Evolutionary conservation across 1,284 basidiomycete genomes (phyloP), one percentile per base, ranked within the genome.

Genomic region (Naganishia albida): DNA sequence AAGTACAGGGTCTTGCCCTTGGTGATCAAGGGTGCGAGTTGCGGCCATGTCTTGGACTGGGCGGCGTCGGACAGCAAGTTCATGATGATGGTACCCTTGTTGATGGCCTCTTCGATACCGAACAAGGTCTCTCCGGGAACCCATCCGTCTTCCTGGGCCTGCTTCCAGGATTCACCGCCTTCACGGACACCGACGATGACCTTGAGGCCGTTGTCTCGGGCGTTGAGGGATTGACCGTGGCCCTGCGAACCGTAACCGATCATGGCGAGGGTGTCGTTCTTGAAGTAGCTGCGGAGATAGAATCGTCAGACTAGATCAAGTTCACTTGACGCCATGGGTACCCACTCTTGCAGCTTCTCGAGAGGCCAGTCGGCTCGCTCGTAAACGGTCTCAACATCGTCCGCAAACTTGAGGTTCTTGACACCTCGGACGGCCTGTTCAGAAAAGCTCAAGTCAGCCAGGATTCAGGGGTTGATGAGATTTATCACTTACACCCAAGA

Each of bases 1-100:
- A 99, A 99, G 88, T 99, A 98, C 72, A 99, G 88, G 26, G 96
- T 99, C 86, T 99, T 98, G 82, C 92, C 94, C 86, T 95, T 93
- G 81, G 92, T 97, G 83, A 98, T 93, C 73, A 93, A 85, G 68
- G 94, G 93, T 50, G 87, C 88, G 74, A 99, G 77, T 68, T 85
- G 83, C 54, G 88, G 83, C 95, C 95, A 99, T 43, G 93, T 97
- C 78, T 89, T 86, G 38, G 92, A 93, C 83, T 99, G 96, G 38
- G 95, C 95, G 60, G 96, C 96, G 78, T 99, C 96, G 63, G 94
- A 98, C 73, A 99, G 88, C 66, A 99, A 85, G 86, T 98, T 98
- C 96, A 99, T 99, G 86, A 99, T 91, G 84, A 98, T 96, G 44
- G 95, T 96, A 59, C 95, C 96, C 73, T 85, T 87, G 72, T 89